A percentile compares a stretch with the other conserved stretches of the same genome.
Conservation (phyloP, 495 filamentous ascomycete species). For the Saxophila tyrrhenica region DNA sequence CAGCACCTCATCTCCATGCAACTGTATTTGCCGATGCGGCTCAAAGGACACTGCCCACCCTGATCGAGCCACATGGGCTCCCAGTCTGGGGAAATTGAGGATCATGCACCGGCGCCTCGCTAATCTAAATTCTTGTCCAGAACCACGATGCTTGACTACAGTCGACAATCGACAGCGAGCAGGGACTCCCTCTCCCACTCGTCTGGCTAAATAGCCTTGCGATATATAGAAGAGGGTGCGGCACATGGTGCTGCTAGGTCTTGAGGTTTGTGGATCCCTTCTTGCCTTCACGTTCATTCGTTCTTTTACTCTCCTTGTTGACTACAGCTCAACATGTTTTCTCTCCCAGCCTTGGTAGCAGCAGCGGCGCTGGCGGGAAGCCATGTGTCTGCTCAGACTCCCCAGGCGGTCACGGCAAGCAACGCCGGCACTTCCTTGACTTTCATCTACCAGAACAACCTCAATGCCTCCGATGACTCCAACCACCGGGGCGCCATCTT, state of each 20-base stretch:
- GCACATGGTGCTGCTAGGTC: no score
- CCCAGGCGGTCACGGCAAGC: slow-evolving; percentile 5
- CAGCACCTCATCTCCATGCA: background rate
- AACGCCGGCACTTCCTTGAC: slow-evolving; percentile 35
- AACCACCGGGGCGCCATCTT: slow-evolving; percentile 37
- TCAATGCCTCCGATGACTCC: slow-evolving; percentile 36
- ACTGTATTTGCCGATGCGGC: background rate
- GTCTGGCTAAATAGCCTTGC: background rate
- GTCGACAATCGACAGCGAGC: background rate
- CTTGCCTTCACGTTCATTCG: background rate
- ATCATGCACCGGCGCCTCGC: background rate
- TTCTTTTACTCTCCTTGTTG: background rate
- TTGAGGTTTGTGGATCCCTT: background rate
- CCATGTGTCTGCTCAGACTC: background rate
- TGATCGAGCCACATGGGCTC: background rate
- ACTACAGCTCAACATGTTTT: background rate
- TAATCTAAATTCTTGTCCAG: background rate
- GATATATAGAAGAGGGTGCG: background rate
- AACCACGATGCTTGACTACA: background rate
- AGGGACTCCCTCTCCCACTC: background rate
- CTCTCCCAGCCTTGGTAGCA: background rate
- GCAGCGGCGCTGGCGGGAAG: background rate
- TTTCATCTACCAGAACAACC: slow-evolving; percentile 38
- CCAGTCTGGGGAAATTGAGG: background rate
- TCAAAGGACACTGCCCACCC: background rate